Evolutionary conservation across 176 grass and related monocot genomes (phyloP).

Genomic region (Hyparrhenia diplandra): DNA sequence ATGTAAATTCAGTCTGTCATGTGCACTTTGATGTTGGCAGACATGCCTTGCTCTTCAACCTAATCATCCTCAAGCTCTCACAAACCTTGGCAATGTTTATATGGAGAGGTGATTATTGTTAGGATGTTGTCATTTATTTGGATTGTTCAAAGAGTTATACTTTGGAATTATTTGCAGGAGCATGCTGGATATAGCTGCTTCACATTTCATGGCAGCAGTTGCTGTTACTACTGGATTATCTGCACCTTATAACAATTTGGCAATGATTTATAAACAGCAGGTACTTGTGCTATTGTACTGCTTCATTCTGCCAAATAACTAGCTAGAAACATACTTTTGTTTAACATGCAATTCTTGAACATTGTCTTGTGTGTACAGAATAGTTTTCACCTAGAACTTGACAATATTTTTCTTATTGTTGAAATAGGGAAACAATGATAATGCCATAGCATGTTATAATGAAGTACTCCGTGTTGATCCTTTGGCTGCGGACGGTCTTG

Average conservation of each 20-base stretch:
- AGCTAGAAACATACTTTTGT: neutral
- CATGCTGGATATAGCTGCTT: neutral
- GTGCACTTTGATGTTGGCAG: neutral
- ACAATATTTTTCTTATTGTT: neutral
- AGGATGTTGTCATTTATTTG: neutral
- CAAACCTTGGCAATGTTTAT: neutral
- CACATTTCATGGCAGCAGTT: neutral
- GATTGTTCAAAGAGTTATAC: neutral
- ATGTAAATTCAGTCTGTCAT: neutral
- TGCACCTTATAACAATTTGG: constrained; percentile 6
- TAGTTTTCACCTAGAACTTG: neutral
- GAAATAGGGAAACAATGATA: neutral
- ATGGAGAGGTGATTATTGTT: neutral
- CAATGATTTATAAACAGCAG: neutral
- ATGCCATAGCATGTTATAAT: neutral
- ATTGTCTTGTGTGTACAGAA: neutral
- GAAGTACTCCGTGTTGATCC: neutral
- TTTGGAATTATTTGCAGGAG: constrained; percentile 1
- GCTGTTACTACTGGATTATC: neutral
- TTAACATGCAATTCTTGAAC: neutral
- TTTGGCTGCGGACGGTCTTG: neutral
- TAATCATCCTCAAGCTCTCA: constrained; percentile 5
- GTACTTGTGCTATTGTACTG: neutral
- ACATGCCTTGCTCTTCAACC: constrained; percentile 4
- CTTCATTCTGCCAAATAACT: neutral